Base-by-base conservation (phyloP, 1,284 basidiomycete species). In the Wolfiporia cocos region DNA sequence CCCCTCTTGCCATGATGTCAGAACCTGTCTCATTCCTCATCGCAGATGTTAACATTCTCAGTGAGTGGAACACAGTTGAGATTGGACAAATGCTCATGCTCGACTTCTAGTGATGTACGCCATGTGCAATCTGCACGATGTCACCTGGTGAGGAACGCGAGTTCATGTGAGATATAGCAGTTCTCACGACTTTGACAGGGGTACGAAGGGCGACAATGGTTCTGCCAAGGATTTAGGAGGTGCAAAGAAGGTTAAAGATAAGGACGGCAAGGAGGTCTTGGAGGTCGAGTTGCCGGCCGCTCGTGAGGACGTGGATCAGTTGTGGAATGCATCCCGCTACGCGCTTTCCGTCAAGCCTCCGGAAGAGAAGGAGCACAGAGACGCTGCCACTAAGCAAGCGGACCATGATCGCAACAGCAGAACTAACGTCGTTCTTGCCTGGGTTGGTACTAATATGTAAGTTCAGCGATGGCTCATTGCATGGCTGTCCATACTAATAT, bases 141-240 rank as follows among this genome's bases (percentile, higher is more conserved):
- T 93, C 40, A 88, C 84, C 34, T 90, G 87, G 84, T 81, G 66
- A 46, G 44, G 19, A 15, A 31, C n/a, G 42, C 44, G 40, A 26
- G 33, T 37, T 34, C 34, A 26, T 31, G 37, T 32, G 44, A 28
- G 37, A 12, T 43, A 26, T 23, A 29, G 14, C 10, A 9, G 34
- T 40, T 10, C 7, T 18, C 19, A 19, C 14, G n/a, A 28, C 10
- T 37, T 15, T 10, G 7, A 12, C 38, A 71, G 78, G 90, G 91
- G 92, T 47, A 93, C 91, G 21, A 93, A 94, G 59, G 91, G 92
- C 45, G 88, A 92, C 67, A 92, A 92, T 56, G 82, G 88, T 37
- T 66, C 87, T 5, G 69, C 79, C 15, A 93, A 93, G 63, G 89
- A 93, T 57, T 74, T 94, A 5, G 92, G 91, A 43, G 79, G 81